These are phyloP conservation scores for Excoecaria cochinchinensis DNA, from an alignment of 345 rosid species.

Conservation along the genomic window DNA sequence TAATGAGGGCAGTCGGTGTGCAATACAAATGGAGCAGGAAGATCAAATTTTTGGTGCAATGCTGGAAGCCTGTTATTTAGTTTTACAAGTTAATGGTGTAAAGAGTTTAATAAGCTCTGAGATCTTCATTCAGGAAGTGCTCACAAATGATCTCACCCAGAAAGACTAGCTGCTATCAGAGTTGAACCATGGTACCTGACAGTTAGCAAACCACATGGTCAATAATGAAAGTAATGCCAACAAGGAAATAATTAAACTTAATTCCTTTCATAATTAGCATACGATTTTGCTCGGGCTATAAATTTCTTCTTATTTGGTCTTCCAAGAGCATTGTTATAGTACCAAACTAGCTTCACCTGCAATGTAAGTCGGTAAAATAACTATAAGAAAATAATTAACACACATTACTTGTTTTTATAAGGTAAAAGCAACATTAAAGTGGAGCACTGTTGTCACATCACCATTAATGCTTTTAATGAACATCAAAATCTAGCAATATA, in stretches of 20 bases:
- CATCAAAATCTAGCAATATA: too few species aligned
- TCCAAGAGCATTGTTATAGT: constrained; percentile 85
- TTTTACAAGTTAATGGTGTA: constrained; percentile 11
- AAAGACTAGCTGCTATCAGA: constrained; percentile 84
- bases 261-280: constrained; percentile 14
- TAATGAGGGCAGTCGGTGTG: constrained; percentile 99
- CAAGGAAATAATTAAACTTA: neutral
- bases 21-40: constrained; percentile 89
- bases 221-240: constrained; percentile 12
- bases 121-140: neutral
- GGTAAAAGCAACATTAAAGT: neutral
- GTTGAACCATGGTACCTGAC: constrained; percentile 93
- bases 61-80: constrained; percentile 64
- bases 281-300: constrained; percentile 76
- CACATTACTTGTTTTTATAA: neutral
- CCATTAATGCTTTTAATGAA: neutral
- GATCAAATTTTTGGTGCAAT: constrained; percentile 88
- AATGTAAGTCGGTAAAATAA: constrained; percentile 5
- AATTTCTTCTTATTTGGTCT: constrained; percentile 81
- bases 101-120: constrained; percentile 4
- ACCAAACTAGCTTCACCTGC: constrained; percentile 93
- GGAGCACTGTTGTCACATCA: neutral
- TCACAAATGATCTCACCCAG: constrained; percentile 57
- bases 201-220: constrained; percentile 17
- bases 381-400: neutral